Evolutionary conservation across 2,329 filamentous ascomycete species (phyloP), one percentile per base, ranked within the genome.

Genomic region (Myriosclerotinia duriaeana): DNA sequence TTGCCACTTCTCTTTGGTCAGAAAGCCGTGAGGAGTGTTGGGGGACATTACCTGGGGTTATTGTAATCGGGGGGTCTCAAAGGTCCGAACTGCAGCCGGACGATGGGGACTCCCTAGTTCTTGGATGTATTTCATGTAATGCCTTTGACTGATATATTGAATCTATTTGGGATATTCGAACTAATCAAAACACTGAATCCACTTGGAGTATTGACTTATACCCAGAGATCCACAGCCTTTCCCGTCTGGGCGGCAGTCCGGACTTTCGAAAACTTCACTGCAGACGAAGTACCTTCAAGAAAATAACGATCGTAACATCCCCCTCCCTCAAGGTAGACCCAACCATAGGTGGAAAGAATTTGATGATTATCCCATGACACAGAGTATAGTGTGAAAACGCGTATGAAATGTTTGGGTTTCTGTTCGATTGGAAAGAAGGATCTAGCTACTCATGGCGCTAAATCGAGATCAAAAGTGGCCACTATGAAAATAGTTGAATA

Each of bases 201-300:
- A 9, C 34, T 12, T 7, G 26, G 26, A n/a, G 15, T 42, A 46
- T 34, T n/a, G 17, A 53, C 26, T 53, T 20, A 11, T 34, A 17
- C 50, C 14, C 55, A 59, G 9, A 46, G 26, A 9, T 20, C 26
- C 14, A 34, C 30, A 34, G 42, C 3, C 9, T 22, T 36, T 46
- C 26, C 17, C 20, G 5, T 59, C 26, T n/a, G 26, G n/a, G 34
- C 20, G 46, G 17, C 55, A 22, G 17, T 34, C 30, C 4, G 30
- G 30, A 34, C 4, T 34, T 34, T 34, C 30, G 4, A 34, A 34
- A 34, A 34, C 30, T 34, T 22, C 26, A 11, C 17, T 36, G 55
- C 42, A 34, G 26, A 59, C 55, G 55, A 46, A 40, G 42, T 59
- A 59, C 55, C 42, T 46, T 40, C 22, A 3, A 26, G 26, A 46